Conservation (phyloP, 1,139 yeast genomes). For the Geotrichum phurueaensis region DNA sequence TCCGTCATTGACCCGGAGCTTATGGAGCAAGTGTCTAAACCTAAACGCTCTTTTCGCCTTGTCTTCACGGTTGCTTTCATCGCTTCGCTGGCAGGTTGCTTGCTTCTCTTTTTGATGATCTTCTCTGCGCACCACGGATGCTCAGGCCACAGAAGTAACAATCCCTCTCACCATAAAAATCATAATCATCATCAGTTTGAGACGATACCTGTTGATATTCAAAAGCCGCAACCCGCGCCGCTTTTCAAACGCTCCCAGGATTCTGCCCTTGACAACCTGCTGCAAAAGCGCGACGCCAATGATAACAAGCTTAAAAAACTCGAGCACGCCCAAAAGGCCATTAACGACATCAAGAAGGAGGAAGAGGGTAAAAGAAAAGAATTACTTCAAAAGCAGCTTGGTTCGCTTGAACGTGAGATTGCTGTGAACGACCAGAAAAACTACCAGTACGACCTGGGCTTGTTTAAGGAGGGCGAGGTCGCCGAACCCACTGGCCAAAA, state of each 20-base stretch:
- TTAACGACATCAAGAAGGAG: constrained; percentile 10
- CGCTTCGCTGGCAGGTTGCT: background rate
- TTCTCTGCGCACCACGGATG: background rate
- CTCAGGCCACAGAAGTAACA: background rate
- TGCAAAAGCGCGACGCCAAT: background rate
- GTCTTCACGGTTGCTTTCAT: background rate
- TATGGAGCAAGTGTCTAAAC: background rate
- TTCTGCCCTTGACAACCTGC: background rate
- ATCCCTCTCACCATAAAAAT: background rate
- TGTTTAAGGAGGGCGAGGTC: background rate
- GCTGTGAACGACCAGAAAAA: constrained; percentile 11
- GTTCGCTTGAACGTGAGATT: constrained; percentile 6
- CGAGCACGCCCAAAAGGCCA: constrained; percentile 13
- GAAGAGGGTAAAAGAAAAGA: constrained; percentile 13
- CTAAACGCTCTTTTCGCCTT: background rate
- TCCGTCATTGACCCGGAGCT: background rate
- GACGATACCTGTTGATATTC: background rate
- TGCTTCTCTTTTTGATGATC: background rate
- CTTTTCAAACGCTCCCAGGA: background rate
- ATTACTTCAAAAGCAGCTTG: constrained; percentile 5
- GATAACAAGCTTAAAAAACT: background rate
- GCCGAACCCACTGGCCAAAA: constrained; percentile 23
- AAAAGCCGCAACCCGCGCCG: background rate
- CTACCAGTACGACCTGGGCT: constrained; percentile 6
- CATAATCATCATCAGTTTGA: background rate